Base-by-base conservation (phyloP, 768 basidiomycete species). In the Suillus clintonianus region DNA sequence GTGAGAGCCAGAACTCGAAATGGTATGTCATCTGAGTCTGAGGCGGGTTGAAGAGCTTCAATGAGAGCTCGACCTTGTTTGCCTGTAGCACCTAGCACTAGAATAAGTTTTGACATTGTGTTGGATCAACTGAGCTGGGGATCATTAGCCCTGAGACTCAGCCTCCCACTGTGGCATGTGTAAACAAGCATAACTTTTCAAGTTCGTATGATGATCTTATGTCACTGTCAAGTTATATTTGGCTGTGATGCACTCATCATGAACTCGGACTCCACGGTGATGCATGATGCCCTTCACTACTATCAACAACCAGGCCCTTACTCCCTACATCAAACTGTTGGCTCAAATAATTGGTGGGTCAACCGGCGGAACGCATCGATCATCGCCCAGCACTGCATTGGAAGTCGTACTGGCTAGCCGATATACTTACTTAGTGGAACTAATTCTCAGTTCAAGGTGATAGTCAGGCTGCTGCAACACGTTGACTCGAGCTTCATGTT, bases 1-100 rank as follows among this genome's bases (percentile, higher is more conserved):
- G 80, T 81, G 24, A 82, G 66, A 1, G 79, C 81, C 34, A 77
- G 67, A 39, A 80, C 63, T 53, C 71, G 78, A 67, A 79, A 80
- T 2, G 62, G n/a, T 60, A 30, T 39, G 10, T 53, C 64, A 43
- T 30, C 60, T 6, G 61, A 58, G 24, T 47, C 59, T n/a, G 50
- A 37, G 34, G 36, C 24, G 19, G 67, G 66, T 51, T 58, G 67
- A 15, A 76, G 68, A 30, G 77, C 70, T 7, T 69, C 56, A 56
- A 80, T 75, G 27, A 80, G 56, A 1, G 79, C 73, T 34, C 62
- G 59, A 15, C 79, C 79, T 72, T 80, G 79, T 55, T 72, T 73
- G 15, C 79, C 79, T 17, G 79, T 80, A 11, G 79, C 78, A 2
- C 79, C 79, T 30, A 70, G 69, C 45, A 80, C 74, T 9, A 80